Conservation (phyloP, 306 rosid genomes). For the Glycine soja region DNA sequence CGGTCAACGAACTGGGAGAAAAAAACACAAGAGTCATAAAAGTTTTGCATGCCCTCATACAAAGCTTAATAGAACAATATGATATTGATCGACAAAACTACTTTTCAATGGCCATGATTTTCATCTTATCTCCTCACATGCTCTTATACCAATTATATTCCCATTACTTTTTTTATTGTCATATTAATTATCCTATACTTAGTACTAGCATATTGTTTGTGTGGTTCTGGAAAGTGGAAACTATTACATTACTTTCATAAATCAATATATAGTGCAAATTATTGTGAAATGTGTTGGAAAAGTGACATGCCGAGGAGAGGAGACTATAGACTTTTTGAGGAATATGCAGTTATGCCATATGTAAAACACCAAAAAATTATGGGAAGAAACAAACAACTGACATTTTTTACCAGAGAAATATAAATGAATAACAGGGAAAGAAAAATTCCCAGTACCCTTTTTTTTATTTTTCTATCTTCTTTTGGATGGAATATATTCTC, state of each 20-base stretch:
- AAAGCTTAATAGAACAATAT: not conserved
- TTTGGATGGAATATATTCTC: slow-evolving; percentile 49
- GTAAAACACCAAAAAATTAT: not conserved
- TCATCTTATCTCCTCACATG: not conserved
- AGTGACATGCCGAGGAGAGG: not conserved
- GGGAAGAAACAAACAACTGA: not conserved
- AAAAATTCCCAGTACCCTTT: slow-evolving; percentile 2
- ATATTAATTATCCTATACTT: not conserved
- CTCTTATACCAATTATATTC: not conserved
- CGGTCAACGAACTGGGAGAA: not conserved
- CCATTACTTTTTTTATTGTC: not conserved
- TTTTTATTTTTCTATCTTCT: slow-evolving; percentile 6
- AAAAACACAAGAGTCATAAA: not conserved
- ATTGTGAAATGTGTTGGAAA: not conserved
- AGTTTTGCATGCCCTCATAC: not conserved
- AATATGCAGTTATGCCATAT: slow-evolving; percentile 10
- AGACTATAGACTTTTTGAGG: not conserved
- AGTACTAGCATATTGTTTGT: not conserved
- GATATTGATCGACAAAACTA: not conserved
- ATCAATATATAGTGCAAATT: not conserved
- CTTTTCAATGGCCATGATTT: not conserved
- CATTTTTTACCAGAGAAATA: not conserved
- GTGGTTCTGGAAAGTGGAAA: no score
- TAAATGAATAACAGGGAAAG: not conserved
- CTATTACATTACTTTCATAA: no score